Evolutionary conservation across 805 yeast genomes (phyloP).

Genomic region (Lipomyces spencermartinsiae): DNA sequence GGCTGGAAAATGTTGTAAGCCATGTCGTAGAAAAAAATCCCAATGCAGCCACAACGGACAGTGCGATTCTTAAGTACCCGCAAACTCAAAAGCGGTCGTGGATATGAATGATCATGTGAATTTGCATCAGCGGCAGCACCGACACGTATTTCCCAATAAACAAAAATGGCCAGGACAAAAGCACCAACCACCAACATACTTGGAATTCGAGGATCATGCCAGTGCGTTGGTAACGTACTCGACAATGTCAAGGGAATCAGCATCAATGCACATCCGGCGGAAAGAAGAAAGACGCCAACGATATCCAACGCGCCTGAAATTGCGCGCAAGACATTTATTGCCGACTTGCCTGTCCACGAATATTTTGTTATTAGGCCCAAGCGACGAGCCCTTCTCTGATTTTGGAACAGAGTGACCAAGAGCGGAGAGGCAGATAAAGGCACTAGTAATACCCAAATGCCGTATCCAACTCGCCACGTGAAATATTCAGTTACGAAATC

Average conservation of each 20-base stretch:
- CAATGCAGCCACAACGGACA: constrained; percentile 65
- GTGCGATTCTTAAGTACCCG: constrained; percentile 64
- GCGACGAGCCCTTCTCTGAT: constrained; percentile 35
- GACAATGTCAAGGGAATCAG: constrained; percentile 72
- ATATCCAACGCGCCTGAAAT: constrained; percentile 58
- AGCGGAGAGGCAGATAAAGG: constrained; percentile 48
- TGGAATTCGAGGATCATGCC: constrained; percentile 61
- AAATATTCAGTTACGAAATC: constrained; percentile 42
- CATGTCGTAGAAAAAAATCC: constrained; percentile 62
- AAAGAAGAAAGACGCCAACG: constrained; percentile 60
- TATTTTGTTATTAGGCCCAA: constrained; percentile 31
- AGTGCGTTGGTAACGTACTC: constrained; percentile 57
- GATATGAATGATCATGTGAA: constrained; percentile 22
- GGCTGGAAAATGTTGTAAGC: constrained; percentile 68
- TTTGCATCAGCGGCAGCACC: constrained; percentile 39
- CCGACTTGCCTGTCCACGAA: constrained; percentile 23
- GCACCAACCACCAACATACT: constrained; percentile 67
- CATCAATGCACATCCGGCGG: constrained; percentile 61
- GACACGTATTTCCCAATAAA: constrained; percentile 62
- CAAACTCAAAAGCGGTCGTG: constrained; percentile 61
- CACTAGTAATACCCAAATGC: constrained; percentile 55
- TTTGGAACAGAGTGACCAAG: constrained; percentile 32
- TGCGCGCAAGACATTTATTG: constrained; percentile 4
- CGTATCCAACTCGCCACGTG: constrained; percentile 63
- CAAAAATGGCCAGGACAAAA: constrained; percentile 57